Evolutionary conservation across 495 filamentous ascomycete genomes (phyloP).

Genomic region (Talaromyces stipitatus): DNA sequence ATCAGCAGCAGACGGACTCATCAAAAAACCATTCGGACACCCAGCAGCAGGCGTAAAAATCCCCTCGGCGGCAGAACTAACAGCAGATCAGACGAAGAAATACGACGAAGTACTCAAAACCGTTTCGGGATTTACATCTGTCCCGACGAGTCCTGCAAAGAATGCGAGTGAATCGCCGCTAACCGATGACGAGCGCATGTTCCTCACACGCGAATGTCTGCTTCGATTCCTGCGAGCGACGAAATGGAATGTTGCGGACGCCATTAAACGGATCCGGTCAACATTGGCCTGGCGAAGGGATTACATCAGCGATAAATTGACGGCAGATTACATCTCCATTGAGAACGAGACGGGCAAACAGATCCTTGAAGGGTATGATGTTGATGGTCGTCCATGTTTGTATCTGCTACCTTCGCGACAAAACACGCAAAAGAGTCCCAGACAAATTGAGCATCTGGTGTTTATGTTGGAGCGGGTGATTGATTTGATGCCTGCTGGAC

Average conservation of each 20-base stretch:
- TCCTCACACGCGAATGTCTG: constrained; percentile 85
- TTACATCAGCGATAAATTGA: constrained; percentile 67
- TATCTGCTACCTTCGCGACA: constrained; percentile 84
- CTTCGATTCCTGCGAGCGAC: constrained; percentile 88
- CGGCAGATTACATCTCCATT: constrained; percentile 72
- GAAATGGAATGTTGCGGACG: constrained; percentile 75
- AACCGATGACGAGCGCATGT: constrained; percentile 75
- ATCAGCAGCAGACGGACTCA: constrained; percentile 38
- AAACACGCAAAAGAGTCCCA: constrained; percentile 82
- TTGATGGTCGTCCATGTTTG: constrained; percentile 71
- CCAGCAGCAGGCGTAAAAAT: constrained; percentile 53
- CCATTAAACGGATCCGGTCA: constrained; percentile 66
- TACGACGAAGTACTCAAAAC: constrained; percentile 65
- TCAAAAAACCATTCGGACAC: constrained; percentile 62
- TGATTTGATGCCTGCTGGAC: constrained; percentile 76
- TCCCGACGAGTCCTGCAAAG: constrained; percentile 54
- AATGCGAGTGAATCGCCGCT: constrained; percentile 55
- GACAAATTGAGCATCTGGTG: constrained; percentile 89
- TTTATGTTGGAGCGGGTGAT: constrained; percentile 90
- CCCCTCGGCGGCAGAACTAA: constrained; percentile 45
- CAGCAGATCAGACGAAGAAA: constrained; percentile 71
- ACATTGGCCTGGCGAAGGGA: constrained; percentile 87
- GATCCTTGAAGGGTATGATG: constrained; percentile 80
- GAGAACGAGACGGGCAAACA: constrained; percentile 98
- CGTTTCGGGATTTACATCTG: constrained; percentile 61